Evolutionary conservation across 2,329 filamentous ascomycete genomes (phyloP), one percentile per base, ranked within the genome.

Genomic region (Arthrobotrys megalospora): DNA sequence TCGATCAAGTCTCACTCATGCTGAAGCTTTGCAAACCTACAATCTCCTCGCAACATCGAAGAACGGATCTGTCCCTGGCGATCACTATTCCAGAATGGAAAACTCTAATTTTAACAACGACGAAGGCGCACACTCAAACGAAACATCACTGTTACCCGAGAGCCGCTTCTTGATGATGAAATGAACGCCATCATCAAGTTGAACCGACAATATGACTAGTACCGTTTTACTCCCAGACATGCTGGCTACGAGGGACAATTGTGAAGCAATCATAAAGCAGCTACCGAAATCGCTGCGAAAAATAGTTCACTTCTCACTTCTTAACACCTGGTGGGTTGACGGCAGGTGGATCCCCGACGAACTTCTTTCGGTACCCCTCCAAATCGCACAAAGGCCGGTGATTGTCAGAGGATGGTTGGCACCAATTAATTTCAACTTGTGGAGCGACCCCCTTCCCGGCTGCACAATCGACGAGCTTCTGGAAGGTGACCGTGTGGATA

Each of bases 161-260:
- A 28, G 24, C 24, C 24, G 5, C 24, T 5, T 28, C 24, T 5
- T 2, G 24, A 28, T 28, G 24, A 28, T 28, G 24, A 28, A 28
- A 28, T 5, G 24, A 28, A 28, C 24, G 5, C 24, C 24, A 28
- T 28, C 24, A 28, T 28, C 24, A 28, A 28, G 24, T 28, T 28
- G 24, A 28, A 28, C 24, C 45, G 45, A 36, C 24, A 36, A 1
- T 6, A 55, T 55, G 50, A 6, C 50, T 19, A 16, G n/a, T n/a
- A n/a, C 11, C 24, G n/a, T 55, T 55, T n/a, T 55, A 11, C 28
- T 55, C 3, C 50, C 50, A 14, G 50, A 55, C 14, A 36, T 55
- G 24, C 11, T 55, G 14, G 50, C 50, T 2, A 55, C 50, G 12
- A 2, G 2, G 14, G 14, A 36, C 1, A 55, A 55, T 21, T 36